Evolutionary conservation across 2,329 filamentous ascomycete genomes (phyloP).

Genomic region (Colletotrichum gigasporum): DNA sequence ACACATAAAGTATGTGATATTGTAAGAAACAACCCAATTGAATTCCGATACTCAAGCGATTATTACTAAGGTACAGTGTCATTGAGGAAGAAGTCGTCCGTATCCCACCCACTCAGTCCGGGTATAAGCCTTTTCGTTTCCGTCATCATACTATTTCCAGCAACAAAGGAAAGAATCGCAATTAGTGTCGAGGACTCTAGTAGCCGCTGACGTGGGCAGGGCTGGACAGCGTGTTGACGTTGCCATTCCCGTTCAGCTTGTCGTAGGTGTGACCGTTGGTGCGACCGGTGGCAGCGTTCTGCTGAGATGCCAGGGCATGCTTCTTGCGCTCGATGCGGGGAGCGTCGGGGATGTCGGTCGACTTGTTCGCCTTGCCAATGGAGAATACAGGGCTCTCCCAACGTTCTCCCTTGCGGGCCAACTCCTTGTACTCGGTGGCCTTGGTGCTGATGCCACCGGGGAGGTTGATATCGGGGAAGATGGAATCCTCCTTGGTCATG

Average conservation of each 20-base stretch:
- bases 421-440: constrained; percentile 91
- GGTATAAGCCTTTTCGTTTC: constrained; percentile 31
- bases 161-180: constrained; percentile 19
- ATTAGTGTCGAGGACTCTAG: neutral
- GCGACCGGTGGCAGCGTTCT: neutral
- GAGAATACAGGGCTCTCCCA: constrained; percentile 97
- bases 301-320: constrained; percentile 36
- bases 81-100: neutral
- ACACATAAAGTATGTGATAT: too few relatives aligned
- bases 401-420: constrained; percentile 86
- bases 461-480: constrained; percentile 86
- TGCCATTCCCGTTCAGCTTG: constrained; percentile 5
- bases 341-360: constrained; percentile 73
- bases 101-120: constrained; percentile 3
- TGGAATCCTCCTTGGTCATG: constrained; percentile 87
- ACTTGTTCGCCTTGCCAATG: constrained; percentile 80
- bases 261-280: neutral
- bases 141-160: constrained; percentile 1
- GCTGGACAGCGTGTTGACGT: constrained; percentile 6
- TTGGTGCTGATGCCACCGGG: constrained; percentile 91
- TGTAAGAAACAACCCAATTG: too few relatives aligned
- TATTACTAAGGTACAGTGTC: constrained; percentile 18
- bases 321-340: constrained; percentile 61
- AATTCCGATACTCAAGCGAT: constrained; percentile 3
- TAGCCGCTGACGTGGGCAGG: constrained; percentile 17